Percentiles rank a stretch among this genome's conserved stretches.
Conservation (phyloP, 208 protist species). For the Trypanosoma melophagium region DNA sequence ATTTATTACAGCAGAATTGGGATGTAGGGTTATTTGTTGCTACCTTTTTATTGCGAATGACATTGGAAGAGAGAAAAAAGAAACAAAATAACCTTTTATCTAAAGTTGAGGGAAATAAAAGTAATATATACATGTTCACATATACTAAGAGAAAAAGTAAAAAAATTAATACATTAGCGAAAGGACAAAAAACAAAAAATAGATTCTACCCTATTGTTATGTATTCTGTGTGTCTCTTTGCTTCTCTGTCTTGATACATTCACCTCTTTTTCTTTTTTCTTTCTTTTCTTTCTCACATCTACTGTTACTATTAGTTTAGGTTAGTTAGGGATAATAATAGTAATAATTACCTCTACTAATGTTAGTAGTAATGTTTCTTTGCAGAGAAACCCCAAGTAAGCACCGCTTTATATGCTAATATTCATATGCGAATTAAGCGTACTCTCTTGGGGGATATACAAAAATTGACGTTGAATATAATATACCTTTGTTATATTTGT, state of each 20-base stretch:
- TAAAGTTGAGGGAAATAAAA: no score
- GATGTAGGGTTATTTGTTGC: slow-evolving; percentile 26
- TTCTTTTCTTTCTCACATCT: slow-evolving; percentile 7
- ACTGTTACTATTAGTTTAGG: not conserved
- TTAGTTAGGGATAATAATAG: not conserved
- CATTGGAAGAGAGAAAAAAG: no score
- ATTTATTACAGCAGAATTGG: no score
- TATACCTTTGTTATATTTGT: not conserved
- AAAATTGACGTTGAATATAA: not conserved
- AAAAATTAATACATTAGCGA: no score
- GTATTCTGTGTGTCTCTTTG: not conserved
- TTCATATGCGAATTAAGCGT: slow-evolving; percentile 15
- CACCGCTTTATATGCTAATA: slow-evolving; percentile 8
- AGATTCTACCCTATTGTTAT: not conserved
- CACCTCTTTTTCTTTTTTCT: slow-evolving; percentile 8
- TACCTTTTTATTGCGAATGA: slow-evolving; percentile 1
- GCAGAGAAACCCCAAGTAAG: slow-evolving; percentile 3
- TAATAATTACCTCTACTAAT: not conserved
- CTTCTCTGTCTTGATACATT: no score
- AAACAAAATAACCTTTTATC: no score
- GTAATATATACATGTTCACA: not conserved
- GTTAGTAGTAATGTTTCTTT: not conserved
- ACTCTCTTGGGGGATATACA: slow-evolving; percentile 26
- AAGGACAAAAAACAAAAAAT: no score
- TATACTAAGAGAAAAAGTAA: no score